Conservation (phyloP, 1,284 basidiomycete genomes). For the Microstroma glucosiphilum region DNA sequence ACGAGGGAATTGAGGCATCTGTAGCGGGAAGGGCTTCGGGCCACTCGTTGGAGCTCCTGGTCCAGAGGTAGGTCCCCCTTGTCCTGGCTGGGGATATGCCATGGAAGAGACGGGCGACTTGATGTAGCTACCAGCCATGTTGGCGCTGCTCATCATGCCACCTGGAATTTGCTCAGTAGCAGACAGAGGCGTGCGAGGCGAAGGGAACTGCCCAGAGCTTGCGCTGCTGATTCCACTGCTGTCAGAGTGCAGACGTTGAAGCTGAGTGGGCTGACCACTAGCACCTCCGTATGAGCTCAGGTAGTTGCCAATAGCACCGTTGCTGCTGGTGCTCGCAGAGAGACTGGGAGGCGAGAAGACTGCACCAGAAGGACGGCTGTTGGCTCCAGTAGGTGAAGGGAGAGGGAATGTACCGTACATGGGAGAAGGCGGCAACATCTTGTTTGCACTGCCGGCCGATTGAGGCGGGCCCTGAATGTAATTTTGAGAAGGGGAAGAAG, state of each 20-base stretch:
- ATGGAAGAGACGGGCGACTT: conserved; percentile 7
- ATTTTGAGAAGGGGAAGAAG: not conserved
- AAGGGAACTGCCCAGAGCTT: conserved; percentile 17
- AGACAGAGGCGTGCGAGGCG: conserved; percentile 27
- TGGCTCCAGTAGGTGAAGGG: conserved; percentile 6
- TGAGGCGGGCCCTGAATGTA: conserved; percentile 2
- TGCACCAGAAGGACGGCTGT: conserved; percentile 12
- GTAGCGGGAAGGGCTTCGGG: conserved; percentile 8
- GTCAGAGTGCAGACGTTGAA: conserved; percentile 14
- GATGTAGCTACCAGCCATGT: conserved; percentile 7
- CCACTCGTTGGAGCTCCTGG: not conserved
- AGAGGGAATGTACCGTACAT: not conserved
- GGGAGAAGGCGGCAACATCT: conserved; percentile 16
- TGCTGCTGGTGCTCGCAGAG: conserved; percentile 20
- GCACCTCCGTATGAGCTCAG: conserved; percentile 11
- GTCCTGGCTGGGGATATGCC: conserved; percentile 13
- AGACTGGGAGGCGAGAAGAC: conserved; percentile 26
- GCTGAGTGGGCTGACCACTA: conserved; percentile 17
- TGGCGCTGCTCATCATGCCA: not conserved
- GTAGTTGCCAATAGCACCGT: conserved; percentile 1
- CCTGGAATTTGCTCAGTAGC: not conserved
- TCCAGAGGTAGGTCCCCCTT: not conserved
- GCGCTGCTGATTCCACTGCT: not conserved
- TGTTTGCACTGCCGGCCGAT: conserved; percentile 18
- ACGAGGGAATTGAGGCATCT: conserved; percentile 11